A percentile compares a stretch with the other conserved stretches of the same genome.
Conservation (phyloP, 495 filamentous ascomycete genomes). For the Podospora bellae-mahoneyi region DNA sequence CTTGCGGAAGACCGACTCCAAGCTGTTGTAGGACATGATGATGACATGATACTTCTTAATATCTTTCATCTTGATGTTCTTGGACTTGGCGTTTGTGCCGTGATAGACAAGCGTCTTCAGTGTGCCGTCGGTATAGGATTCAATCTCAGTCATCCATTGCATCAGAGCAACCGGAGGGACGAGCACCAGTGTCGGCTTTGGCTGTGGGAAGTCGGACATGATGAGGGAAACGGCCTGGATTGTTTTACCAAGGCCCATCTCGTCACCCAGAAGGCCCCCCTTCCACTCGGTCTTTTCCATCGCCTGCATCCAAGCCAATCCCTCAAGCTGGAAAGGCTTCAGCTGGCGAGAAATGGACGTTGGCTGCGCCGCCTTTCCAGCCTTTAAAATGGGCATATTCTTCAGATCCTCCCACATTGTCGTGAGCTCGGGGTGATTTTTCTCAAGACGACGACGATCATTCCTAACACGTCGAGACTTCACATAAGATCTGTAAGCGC, state of each 20-base stretch:
- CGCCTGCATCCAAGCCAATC: slow-evolving; percentile 85
- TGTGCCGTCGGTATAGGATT: slow-evolving; percentile 83
- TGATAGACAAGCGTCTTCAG: slow-evolving; percentile 88
- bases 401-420: slow-evolving; percentile 83
- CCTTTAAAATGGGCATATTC: slow-evolving; percentile 60
- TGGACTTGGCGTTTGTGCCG: slow-evolving; percentile 77
- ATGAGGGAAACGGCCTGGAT: slow-evolving; percentile 95
- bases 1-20: slow-evolving; percentile 88
- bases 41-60: slow-evolving; percentile 84
- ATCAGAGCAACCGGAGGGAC: slow-evolving; percentile 93
- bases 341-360: slow-evolving; percentile 71
- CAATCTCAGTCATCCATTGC: slow-evolving; percentile 95
- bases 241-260: slow-evolving; percentile 98
- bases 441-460: slow-evolving; percentile 52
- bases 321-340: slow-evolving; percentile 90
- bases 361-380: slow-evolving; percentile 70
- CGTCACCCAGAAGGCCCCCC: slow-evolving; percentile 88
- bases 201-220: slow-evolving; percentile 90
- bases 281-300: slow-evolving; percentile 84
- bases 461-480: slow-evolving; percentile 27
- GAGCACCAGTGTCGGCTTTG: slow-evolving; percentile 79
- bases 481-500: slow-evolving; percentile 27
- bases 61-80: slow-evolving; percentile 66
- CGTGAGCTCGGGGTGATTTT: slow-evolving; percentile 68
- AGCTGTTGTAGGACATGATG: slow-evolving; percentile 91